Evolutionary conservation across 2,329 filamentous ascomycete species (phyloP), one percentile per base, ranked within the genome.

Genomic region (Alternaria dauci): DNA sequence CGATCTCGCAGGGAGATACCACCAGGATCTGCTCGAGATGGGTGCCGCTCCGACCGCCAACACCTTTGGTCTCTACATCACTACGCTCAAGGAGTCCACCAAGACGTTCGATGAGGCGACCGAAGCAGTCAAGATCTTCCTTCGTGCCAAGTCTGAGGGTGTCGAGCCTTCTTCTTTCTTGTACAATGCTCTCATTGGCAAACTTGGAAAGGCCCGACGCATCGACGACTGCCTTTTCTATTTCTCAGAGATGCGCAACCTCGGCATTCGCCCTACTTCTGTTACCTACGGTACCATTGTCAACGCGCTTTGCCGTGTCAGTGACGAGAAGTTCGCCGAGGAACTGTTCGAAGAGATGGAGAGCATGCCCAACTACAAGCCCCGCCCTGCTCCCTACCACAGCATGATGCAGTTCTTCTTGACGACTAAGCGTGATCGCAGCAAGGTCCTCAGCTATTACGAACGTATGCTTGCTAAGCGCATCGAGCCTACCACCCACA

Each of bases 291-390:
- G 95, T 64, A 99, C 95, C 12, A 94, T 99, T 72, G 94, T 99
- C 81, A 99, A 99, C 72, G 95, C 95, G 25, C 87, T 99, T 14
- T 97, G 94, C 85, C 92, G 95, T 71, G 95, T 98, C 57, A 97
- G 93, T 69, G 95, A 99, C 71, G 94, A 98, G 82, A 96, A 94
- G 76, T 97, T 97, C 77, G 95, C 95, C 28, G 95, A 97, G 76
- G 93, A 98, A 80, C 88, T 98, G 71, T 99, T 99, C 75, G 93
- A 98, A 75, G 95, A 99, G 83, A 99, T 99, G 95, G 95, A 99
- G 83, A 88, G 90, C 47, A 97, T 96, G 90, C 91, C 93, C 58
- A 99, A 99, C 83, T 99, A 99, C 87, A 98, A 97, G 84, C 93
- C 95, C 41, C 91, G 95, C 9, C 94, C 95, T 26, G 95, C 95